Conservation (phyloP, 2,329 filamentous ascomycete genomes). For the Pseudogymnoascus sp. region DNA sequence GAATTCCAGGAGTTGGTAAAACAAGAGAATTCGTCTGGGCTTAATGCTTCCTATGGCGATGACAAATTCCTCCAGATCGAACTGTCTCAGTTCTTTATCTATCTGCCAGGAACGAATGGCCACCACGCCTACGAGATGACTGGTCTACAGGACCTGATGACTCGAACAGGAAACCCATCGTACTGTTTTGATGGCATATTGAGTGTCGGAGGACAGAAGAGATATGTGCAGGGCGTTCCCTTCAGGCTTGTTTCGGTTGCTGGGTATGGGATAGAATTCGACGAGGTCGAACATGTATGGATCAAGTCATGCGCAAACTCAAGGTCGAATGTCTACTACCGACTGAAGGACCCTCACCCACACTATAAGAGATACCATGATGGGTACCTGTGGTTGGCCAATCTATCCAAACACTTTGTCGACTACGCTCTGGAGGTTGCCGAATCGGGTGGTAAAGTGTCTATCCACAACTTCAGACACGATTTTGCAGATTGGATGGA, state of each 20-base stretch:
- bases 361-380: constrained; percentile 59
- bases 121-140: constrained; percentile 45
- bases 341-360: constrained; percentile 46
- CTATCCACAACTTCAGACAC: constrained; percentile 49
- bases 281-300: constrained; percentile 54
- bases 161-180: constrained; percentile 30
- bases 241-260: constrained; percentile 59
- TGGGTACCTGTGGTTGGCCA: constrained; percentile 64
- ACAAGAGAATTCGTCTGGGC: constrained; percentile 12
- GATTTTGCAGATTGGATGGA: constrained; percentile 54
- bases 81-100: constrained; percentile 54
- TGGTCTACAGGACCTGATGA: constrained; percentile 47
- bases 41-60: constrained; percentile 2
- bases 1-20: constrained; percentile 17
- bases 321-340: constrained; percentile 54
- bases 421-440: constrained; percentile 44
- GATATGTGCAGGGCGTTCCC: constrained; percentile 49
- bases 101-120: constrained; percentile 34
- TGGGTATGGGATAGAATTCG: constrained; percentile 50
- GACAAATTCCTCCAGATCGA: constrained; percentile 39
- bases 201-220: constrained; percentile 34
- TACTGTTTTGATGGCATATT: constrained; percentile 59
- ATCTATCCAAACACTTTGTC: constrained; percentile 65
- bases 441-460: constrained; percentile 33
- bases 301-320: constrained; percentile 50